Conservation (phyloP, 495 filamentous ascomycete species). For the Annulohypoxylon moriforme region DNA sequence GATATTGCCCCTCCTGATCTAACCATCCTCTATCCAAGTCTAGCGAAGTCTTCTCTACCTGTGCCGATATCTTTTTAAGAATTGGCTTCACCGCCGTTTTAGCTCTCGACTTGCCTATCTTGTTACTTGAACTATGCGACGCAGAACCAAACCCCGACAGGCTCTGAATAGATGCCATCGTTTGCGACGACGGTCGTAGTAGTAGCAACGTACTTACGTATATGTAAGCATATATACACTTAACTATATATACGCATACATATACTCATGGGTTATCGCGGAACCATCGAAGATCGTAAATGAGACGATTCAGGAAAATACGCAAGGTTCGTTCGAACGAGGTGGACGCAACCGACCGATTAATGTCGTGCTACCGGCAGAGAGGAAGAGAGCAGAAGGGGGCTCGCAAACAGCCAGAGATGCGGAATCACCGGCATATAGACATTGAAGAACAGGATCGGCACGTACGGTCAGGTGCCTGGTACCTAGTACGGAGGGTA, state of each 20-base stretch:
- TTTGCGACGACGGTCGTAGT: slow-evolving; percentile 1
- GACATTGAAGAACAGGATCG: slow-evolving; percentile 43
- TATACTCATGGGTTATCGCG: slow-evolving; percentile 27
- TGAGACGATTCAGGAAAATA: slow-evolving; percentile 9
- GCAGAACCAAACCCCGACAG: slow-evolving; percentile 43
- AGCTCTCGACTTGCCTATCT: slow-evolving; percentile 56
- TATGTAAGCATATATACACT: slow-evolving; percentile 30
- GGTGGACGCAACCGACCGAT: slow-evolving; percentile 16
- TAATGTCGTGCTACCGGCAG: slow-evolving; percentile 10
- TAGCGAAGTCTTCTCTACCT: slow-evolving; percentile 64
- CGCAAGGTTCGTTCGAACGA: slow-evolving; percentile 10
- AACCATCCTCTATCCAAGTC: slow-evolving; percentile 64
- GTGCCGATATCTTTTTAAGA: slow-evolving; percentile 62
- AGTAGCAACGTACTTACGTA: slow-evolving; percentile 1
- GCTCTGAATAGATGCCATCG: slow-evolving; percentile 54
- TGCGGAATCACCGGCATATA: slow-evolving; percentile 47
- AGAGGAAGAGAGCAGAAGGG: slow-evolving; percentile 5
- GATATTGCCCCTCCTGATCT: slow-evolving; percentile 57
- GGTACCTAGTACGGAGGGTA: neutral
- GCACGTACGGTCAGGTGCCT: slow-evolving; percentile 33
- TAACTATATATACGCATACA: slow-evolving; percentile 29
- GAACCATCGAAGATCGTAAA: slow-evolving; percentile 23
- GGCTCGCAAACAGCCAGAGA: slow-evolving; percentile 37
- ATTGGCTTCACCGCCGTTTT: slow-evolving; percentile 64
- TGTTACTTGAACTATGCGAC: slow-evolving; percentile 46